Percentiles rank a stretch among this genome's conserved stretches.
Conservation (phyloP, 768 basidiomycete genomes). For the Boletellus emodensis region DNA sequence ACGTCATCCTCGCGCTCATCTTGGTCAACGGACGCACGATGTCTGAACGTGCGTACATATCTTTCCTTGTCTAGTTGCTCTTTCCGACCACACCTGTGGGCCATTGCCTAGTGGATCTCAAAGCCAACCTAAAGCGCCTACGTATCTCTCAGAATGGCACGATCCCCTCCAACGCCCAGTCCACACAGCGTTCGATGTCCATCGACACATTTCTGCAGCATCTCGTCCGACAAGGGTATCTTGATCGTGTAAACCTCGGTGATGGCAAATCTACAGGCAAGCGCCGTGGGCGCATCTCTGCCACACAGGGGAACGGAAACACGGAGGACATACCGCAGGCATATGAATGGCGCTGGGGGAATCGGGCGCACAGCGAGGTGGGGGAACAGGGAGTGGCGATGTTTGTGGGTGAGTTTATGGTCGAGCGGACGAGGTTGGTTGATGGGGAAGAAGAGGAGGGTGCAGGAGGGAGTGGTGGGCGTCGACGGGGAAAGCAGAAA, state of each 20-base stretch:
- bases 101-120: constrained; percentile 58
- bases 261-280: constrained; percentile 46
- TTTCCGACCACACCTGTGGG: background rate
- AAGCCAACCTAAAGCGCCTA: constrained; percentile 64
- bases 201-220: constrained; percentile 64
- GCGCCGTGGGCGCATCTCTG: constrained; percentile 52
- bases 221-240: constrained; percentile 68
- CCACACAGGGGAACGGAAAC: constrained; percentile 35
- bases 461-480: background rate
- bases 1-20: constrained; percentile 78
- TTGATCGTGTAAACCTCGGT: constrained; percentile 62
- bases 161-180: constrained; percentile 49
- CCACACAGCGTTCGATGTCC: constrained; percentile 47
- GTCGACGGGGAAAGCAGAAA: constrained; percentile 17
- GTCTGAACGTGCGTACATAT: constrained; percentile 53
- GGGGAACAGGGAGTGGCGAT: constrained; percentile 70
- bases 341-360: constrained; percentile 84
- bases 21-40: constrained; percentile 76
- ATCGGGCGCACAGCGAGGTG: constrained; percentile 74
- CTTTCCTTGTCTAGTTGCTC: background rate
- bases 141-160: constrained; percentile 48
- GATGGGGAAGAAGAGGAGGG: constrained; percentile 18
- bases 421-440: constrained; percentile 13
- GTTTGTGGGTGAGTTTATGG: constrained; percentile 82
- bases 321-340: constrained; percentile 25